Evolutionary conservation across 352 stramenopile genomes (phyloP).

Genomic region (Globisporangium sylvaticum): DNA sequence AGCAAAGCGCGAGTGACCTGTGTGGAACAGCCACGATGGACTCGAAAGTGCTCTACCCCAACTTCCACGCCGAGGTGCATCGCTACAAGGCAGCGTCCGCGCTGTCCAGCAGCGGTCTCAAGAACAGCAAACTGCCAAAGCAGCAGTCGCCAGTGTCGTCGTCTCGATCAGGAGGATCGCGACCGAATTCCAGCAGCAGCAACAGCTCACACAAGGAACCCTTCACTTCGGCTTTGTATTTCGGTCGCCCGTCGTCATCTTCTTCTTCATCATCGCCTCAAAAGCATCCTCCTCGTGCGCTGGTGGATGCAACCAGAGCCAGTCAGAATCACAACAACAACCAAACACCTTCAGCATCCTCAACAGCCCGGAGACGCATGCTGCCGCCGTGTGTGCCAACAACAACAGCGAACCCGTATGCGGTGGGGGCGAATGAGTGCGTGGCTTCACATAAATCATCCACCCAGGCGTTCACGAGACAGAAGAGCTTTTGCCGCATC

Average conservation of each 20-base stretch:
- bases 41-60: constrained; percentile 41
- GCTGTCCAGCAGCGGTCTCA: constrained; percentile 19
- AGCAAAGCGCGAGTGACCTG: neutral
- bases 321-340: neutral
- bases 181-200: constrained; percentile 10
- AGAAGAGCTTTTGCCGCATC: constrained; percentile 12
- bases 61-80: constrained; percentile 50
- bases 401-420: constrained; percentile 4
- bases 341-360: neutral
- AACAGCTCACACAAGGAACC: neutral
- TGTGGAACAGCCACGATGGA: constrained; percentile 7
- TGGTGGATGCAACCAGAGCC: neutral
- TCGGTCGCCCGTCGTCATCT: constrained; percentile 1
- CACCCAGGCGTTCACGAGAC: neutral
- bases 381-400: constrained; percentile 9
- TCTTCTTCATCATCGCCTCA: constrained; percentile 11
- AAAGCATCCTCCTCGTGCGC: neutral
- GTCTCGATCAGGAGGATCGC: neutral
- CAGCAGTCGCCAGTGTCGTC: constrained; percentile 6
- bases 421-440: neutral
- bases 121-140: constrained; percentile 21
- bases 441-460: neutral
- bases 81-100: constrained; percentile 26
- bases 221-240: neutral
- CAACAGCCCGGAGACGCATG: constrained; percentile 4